A percentile compares a stretch with the other conserved stretches of the same genome.
Evolutionary conservation across 2,329 filamentous ascomycete species (phyloP).

Genomic region (Aspergillus carbonarius): DNA sequence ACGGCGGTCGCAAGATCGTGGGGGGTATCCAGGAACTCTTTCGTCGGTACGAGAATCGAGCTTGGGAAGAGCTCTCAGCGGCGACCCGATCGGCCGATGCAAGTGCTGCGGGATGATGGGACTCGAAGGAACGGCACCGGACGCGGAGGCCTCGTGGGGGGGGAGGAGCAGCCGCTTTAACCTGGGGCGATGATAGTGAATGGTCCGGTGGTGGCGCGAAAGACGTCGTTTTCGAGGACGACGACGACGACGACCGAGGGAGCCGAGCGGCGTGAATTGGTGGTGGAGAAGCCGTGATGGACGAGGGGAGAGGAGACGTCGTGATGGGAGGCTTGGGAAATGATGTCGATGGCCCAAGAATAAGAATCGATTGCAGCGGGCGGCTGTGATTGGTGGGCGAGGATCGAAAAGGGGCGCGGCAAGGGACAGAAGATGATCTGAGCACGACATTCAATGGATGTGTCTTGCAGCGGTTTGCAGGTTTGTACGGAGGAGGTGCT

Average conservation of each 20-base stretch:
- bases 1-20: constrained; percentile 36
- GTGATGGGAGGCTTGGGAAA: constrained; percentile 7
- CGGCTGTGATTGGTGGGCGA: constrained; percentile 24
- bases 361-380: constrained; percentile 1
- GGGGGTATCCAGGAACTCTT: constrained; percentile 18
- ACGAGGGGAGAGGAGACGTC: constrained; percentile 8
- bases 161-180: constrained; percentile 29
- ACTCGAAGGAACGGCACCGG: constrained; percentile 16
- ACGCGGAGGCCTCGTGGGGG: constrained; percentile 17
- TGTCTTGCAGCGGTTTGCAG: background rate
- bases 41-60: constrained; percentile 11
- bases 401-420: constrained; percentile 25
- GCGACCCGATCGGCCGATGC: constrained; percentile 14
- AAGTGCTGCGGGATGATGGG: constrained; percentile 11
- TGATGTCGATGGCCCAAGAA: constrained; percentile 8
- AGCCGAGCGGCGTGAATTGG: constrained; percentile 7
- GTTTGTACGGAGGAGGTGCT: no score
- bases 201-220: constrained; percentile 18
- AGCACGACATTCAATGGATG: constrained; percentile 21
- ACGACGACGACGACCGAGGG: constrained; percentile 9
- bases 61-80: constrained; percentile 9
- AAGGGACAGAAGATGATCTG: constrained; percentile 20
- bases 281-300: constrained; percentile 15
- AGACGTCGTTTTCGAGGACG: constrained; percentile 29
- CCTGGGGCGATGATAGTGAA: constrained; percentile 40